phyloP scores from a whole-genome alignment of 305 asterid genomes.

The Coffea humblotiana region DNA sequence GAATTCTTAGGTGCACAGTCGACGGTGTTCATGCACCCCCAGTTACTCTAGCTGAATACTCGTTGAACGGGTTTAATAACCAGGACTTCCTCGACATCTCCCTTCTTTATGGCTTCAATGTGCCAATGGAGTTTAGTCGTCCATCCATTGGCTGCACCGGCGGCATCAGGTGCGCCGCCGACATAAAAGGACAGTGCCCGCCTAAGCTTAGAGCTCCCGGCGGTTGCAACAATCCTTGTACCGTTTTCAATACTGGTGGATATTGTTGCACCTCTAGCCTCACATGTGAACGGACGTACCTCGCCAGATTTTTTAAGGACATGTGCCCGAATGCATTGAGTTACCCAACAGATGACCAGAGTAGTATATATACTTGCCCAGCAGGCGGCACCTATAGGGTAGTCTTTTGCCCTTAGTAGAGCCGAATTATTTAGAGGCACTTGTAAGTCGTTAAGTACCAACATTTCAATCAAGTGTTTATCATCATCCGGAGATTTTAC shows the following conservation, averaged over 20 bases:
- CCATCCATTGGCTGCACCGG: conserved; percentile 27
- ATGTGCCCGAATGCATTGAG: conserved; percentile 48
- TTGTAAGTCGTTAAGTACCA: too few species aligned
- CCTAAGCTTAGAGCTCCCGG: conserved; percentile 15
- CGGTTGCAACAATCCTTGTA: conserved; percentile 46
- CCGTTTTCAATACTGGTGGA: conserved; percentile 21
- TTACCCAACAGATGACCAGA: conserved; percentile 37
- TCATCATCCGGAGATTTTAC: too few species aligned
- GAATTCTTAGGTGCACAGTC: neutral
- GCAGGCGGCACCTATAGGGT: conserved; percentile 45
- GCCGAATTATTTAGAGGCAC: neutral
- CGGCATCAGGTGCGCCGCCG: conserved; percentile 28
- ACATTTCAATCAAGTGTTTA: too few species aligned
- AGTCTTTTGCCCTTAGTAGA: conserved; percentile 22
- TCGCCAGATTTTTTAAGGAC: conserved; percentile 9
- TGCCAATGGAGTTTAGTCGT: conserved; percentile 47
- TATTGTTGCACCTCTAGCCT: conserved; percentile 36
- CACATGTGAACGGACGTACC: neutral
- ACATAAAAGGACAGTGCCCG: conserved; percentile 41
- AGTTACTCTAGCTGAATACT: conserved; percentile 42
- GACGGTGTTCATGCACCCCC: conserved; percentile 11
- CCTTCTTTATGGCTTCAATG: conserved; percentile 45
- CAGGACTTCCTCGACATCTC: conserved; percentile 48
- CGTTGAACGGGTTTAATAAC: conserved; percentile 34
- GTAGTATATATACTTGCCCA: conserved; percentile 39